Conservation (phyloP, 176 grass and related monocot species). For the Aegilops sharonensis region DNA sequence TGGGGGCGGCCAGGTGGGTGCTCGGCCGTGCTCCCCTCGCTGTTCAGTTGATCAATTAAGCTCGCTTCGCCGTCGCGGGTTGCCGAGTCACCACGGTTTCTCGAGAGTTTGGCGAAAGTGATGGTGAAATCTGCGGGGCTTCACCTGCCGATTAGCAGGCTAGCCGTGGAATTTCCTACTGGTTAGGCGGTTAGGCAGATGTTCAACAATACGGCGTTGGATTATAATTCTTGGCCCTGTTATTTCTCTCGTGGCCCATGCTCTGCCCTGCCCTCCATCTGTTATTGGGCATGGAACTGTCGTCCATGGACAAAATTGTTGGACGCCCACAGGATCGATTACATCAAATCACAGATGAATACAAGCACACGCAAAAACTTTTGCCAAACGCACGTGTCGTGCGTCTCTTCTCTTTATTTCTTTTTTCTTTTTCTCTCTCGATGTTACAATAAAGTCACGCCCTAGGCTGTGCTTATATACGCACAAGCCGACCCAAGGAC, state of each 20-base stretch:
- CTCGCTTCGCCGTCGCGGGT: not conserved
- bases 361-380: no score
- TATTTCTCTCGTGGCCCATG: not conserved
- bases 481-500: no score
- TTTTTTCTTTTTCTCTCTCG: no score
- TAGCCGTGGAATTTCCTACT: not conserved
- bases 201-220: no score
- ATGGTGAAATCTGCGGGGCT: not conserved
- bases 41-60: not conserved
- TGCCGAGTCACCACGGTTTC: not conserved
- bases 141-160: not conserved
- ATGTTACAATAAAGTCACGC: no score
- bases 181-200: not conserved
- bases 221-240: not conserved
- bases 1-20: not conserved
- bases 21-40: no score
- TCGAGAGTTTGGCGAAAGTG: not conserved
- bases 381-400: no score
- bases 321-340: no score
- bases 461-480: no score
- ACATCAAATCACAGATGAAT: no score
- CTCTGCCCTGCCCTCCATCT: no score
- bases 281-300: not conserved
- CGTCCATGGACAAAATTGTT: not conserved
- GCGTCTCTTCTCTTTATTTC: no score